These are phyloP conservation scores for Pilaira anomala DNA, from an alignment of 192 early-diverging fungal species.

Conservation along the genomic window DNA sequence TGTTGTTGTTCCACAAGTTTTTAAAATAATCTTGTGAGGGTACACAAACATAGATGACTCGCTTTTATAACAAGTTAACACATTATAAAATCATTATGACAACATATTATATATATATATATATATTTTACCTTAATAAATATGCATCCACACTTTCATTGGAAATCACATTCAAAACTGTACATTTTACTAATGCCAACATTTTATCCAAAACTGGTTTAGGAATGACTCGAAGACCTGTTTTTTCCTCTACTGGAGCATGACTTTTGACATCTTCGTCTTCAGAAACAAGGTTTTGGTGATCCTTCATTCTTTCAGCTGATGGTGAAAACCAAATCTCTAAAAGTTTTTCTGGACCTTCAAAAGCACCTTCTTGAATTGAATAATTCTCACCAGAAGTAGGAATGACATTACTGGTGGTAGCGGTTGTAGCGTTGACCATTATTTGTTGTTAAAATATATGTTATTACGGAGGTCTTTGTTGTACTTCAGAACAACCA, in stretches of 20 bases:
- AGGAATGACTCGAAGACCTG: constrained; percentile 72
- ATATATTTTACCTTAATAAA: constrained; percentile 67
- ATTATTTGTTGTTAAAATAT: no score
- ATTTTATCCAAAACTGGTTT: constrained; percentile 87
- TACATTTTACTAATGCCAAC: constrained; percentile 90
- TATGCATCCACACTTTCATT: constrained; percentile 89
- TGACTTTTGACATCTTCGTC: constrained; percentile 38
- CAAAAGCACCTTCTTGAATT: constrained; percentile 61
- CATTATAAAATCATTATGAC: no score
- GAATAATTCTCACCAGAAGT: constrained; percentile 27
- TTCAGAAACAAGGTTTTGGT: constrained; percentile 16
- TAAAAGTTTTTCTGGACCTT: constrained; percentile 96
- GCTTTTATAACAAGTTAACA: no score
- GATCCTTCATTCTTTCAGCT: constrained; percentile 18
- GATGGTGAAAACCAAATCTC: constrained; percentile 91
- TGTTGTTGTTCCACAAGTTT: constrained; percentile 97
- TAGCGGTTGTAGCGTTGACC: no score
- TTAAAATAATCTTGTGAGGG: constrained; percentile 89
- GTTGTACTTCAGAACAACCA: no score
- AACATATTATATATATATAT: not conserved
- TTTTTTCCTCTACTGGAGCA: constrained; percentile 33
- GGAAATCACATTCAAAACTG: constrained; percentile 80
- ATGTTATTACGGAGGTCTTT: no score
- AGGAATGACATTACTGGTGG: not conserved
- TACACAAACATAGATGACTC: constrained; percentile 99